Percentiles rank a stretch among this genome's conserved stretches.
phyloP scores from a whole-genome alignment of 441 rosid genomes.

The Mallotus japonicus region DNA sequence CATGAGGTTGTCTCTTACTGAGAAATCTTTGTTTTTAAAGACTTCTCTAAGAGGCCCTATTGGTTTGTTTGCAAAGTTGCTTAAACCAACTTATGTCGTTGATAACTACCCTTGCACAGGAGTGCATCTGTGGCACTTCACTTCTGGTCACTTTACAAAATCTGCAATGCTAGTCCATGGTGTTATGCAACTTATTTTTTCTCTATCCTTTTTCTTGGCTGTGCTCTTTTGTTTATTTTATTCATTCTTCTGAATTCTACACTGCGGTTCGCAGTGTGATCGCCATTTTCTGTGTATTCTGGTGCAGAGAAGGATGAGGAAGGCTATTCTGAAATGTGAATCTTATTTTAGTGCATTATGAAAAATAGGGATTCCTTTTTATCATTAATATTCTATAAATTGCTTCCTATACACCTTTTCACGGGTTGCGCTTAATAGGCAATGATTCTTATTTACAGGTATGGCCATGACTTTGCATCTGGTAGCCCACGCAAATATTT shows the following conservation, averaged over 20 bases:
- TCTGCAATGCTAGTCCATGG: neutral
- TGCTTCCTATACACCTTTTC: neutral
- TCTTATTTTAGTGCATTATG: neutral
- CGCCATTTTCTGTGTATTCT: neutral
- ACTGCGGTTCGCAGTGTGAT: neutral
- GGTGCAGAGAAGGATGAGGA: neutral
- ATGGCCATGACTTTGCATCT: constrained; percentile 64
- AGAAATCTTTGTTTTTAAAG: neutral
- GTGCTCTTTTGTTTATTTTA: neutral
- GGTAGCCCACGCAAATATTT: constrained; percentile 68
- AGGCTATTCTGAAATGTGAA: neutral
- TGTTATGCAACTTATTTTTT: neutral
- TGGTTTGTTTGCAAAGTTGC: constrained; percentile 12
- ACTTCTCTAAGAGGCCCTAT: neutral
- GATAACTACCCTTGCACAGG: neutral
- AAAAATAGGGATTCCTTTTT: neutral
- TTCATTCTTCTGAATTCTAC: neutral
- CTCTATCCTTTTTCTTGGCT: neutral
- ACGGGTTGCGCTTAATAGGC: constrained; percentile 8
- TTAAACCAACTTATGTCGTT: neutral
- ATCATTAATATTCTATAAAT: neutral
- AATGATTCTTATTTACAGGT: constrained; percentile 44
- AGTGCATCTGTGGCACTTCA: neutral
- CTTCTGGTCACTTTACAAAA: neutral
- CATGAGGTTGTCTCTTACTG: neutral